Evolutionary conservation across 2,329 filamentous ascomycete genomes (phyloP), one percentile per base, ranked within the genome.

Genomic region (Sporothrix brunneoviolacea): DNA sequence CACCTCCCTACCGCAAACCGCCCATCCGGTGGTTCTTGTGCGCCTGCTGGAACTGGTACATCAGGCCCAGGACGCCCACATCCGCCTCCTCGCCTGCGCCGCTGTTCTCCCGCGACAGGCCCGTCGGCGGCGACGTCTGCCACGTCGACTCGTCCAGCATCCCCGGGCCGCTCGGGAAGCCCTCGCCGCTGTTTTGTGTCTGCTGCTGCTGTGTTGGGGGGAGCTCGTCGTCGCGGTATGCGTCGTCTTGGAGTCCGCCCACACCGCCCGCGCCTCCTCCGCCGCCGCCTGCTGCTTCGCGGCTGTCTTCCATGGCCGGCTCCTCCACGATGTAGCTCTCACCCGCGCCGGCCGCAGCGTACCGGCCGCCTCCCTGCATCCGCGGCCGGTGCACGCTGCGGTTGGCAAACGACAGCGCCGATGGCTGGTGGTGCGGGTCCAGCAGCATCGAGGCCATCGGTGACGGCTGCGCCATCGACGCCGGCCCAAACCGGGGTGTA

Each of bases 341-440:
- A 30, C 64, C 70, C 43, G 69, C 74, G 58, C 73, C 73, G 47
- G 62, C 69, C 61, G 70, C 66, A 52, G 68, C 68, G 58, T 71
- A 59, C 63, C 51, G 36, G 15, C 30, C 37, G 19, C 28, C 47
- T 13, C 13, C 45, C 30, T 33, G 49, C 56, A 69, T 65, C 19
- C 75, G 73, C 13, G 66, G 64, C 46, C 71, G 67, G 53, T 78
- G 69, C n/a, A 69, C 60, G 45, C 73, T 77, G 35, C 73, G 70
- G 16, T 60, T 67, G 2, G 68, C 68, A 32, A 71, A 63, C 5
- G 69, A 69, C 9, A 75, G 71, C 2, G 70, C 69, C 1, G 74
- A 70, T 6, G 85, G 86, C 54, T 90, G 85, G 54, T 91, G 83
- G 61, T 87, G 85, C 3, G 85, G 82, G 65, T 91, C 86, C 2